phyloP scores from a whole-genome alignment of 1,139 yeast genomes.

The Eremothecium gossypii region DNA sequence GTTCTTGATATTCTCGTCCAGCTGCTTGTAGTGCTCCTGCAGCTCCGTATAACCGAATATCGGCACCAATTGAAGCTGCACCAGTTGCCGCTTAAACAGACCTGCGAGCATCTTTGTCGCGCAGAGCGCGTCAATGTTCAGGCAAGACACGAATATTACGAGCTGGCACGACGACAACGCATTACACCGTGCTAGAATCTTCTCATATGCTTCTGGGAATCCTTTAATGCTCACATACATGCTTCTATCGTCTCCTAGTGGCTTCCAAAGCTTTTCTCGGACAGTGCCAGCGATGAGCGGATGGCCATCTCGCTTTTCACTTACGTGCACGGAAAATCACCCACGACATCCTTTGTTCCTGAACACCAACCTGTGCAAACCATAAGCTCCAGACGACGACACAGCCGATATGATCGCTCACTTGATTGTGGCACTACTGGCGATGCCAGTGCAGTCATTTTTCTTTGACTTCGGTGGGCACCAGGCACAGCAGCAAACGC shows the following conservation, averaged over 20 bases:
- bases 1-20: conserved; percentile 72
- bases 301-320: no score
- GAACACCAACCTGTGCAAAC: no score
- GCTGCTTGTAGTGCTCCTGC: conserved; percentile 46
- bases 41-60: conserved; percentile 89
- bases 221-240: conserved; percentile 62
- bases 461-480: conserved; percentile 11
- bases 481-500: conserved; percentile 19
- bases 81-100: conserved; percentile 67
- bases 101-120: conserved; percentile 69
- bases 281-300: not conserved
- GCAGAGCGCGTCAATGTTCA: conserved; percentile 87
- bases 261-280: not conserved
- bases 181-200: conserved; percentile 51
- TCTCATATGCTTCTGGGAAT: conserved; percentile 50
- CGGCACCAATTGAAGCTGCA: conserved; percentile 84
- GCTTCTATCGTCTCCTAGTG: not conserved
- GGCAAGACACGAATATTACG: conserved; percentile 81
- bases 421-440: no score
- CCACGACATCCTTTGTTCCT: no score
- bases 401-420: no score
- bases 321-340: no score
- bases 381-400: no score
- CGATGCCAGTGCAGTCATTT: conserved; percentile 5
- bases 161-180: conserved; percentile 87